Percentiles rank a stretch among this genome's conserved stretches.
phyloP scores from a whole-genome alignment of 805 yeast genomes.

The Kazachstania bromeliacearum region DNA sequence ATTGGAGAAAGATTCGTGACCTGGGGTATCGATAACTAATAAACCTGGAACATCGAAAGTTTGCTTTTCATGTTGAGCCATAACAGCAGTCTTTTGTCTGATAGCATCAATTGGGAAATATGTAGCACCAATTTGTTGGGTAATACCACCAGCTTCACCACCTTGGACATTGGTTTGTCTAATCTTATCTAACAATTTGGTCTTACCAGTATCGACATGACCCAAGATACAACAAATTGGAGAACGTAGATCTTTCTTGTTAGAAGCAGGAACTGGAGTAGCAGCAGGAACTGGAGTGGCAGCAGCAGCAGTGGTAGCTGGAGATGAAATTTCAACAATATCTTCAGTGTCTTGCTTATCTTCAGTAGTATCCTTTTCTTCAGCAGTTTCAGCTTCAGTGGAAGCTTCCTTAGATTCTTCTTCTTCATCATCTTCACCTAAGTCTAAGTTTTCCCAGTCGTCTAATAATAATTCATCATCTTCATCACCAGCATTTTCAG shows the following conservation, averaged over 20 bases:
- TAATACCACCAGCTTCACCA: conserved; percentile 99
- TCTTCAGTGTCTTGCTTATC: conserved; percentile 24
- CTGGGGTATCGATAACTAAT: conserved; percentile 95
- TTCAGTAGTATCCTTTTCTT: conserved; percentile 27
- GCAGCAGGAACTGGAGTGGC: conserved; percentile 7
- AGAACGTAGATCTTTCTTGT: conserved; percentile 67
- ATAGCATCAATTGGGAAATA: conserved; percentile 96
- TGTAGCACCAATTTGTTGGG: conserved; percentile 99
- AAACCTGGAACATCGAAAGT: conserved; percentile 94
- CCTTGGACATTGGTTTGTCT: conserved; percentile 99
- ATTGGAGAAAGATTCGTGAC: conserved; percentile 98
- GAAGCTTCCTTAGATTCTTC: conserved; percentile 16
- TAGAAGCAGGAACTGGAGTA: conserved; percentile 17
- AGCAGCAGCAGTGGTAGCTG: conserved; percentile 20
- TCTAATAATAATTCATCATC: conserved; percentile 59
- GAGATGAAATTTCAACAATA: conserved; percentile 17
- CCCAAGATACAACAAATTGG: conserved; percentile 99
- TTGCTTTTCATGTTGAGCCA: conserved; percentile 78
- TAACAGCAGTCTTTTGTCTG: conserved; percentile 80
- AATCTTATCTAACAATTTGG: conserved; percentile 89
- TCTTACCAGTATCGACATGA: conserved; percentile 99
- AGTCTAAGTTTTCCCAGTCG: conserved; percentile 76
- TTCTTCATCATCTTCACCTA: conserved; percentile 43
- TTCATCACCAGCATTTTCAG: conserved; percentile 26
- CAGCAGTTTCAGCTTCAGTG: conserved; percentile 17